phyloP scores from a whole-genome alignment of 768 basidiomycete species.

The Phylloporus sp. region DNA sequence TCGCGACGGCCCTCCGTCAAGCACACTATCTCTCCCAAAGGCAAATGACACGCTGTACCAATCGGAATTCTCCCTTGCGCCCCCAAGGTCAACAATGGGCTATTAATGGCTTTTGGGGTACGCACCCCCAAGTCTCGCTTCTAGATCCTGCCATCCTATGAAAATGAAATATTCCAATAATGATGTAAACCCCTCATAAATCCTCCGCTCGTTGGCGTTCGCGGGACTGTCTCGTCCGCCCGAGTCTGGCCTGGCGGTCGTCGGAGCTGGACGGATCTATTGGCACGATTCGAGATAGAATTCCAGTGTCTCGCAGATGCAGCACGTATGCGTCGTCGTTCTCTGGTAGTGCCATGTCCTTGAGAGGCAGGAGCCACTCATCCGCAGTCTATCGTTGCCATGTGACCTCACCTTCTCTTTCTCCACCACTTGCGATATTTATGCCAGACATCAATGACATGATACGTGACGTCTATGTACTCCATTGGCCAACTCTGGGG shows the following conservation, averaged over 20 bases:
- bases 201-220: not conserved
- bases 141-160: not conserved
- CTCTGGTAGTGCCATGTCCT: slow-evolving; percentile 1
- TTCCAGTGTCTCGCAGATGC: not conserved
- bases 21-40: not conserved
- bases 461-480: not conserved
- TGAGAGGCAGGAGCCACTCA: not conserved
- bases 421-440: not conserved
- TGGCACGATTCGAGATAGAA: not conserved
- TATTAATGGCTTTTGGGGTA: slow-evolving; percentile 9
- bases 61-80: slow-evolving; percentile 10
- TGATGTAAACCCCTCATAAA: slow-evolving; percentile 11
- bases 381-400: not conserved
- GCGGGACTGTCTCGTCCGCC: not conserved
- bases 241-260: slow-evolving; percentile 1
- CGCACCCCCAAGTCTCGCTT: slow-evolving; percentile 4
- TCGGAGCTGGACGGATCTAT: slow-evolving; percentile 11
- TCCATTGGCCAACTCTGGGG: not conserved
- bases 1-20: slow-evolving; percentile 15
- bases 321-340: slow-evolving; percentile 2
- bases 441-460: not conserved
- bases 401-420: not conserved
- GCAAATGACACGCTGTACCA: slow-evolving; percentile 1
- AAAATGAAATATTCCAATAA: slow-evolving; percentile 2
- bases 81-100: not conserved